phyloP scores from a whole-genome alignment of 2,329 filamentous ascomycete species.

The Tothia fuscella region DNA sequence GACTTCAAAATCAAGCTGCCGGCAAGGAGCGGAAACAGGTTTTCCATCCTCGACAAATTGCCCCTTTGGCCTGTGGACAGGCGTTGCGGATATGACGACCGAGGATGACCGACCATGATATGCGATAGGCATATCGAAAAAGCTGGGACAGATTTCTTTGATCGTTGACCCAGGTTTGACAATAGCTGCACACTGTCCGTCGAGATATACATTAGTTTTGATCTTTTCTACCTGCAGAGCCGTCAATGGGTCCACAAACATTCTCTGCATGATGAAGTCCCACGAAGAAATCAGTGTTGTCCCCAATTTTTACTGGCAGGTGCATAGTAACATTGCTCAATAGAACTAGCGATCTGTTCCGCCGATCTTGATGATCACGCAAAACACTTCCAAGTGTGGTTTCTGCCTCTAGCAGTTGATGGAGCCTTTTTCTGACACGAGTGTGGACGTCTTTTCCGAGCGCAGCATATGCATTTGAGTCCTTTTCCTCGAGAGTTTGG shows the following conservation, averaged over 20 bases:
- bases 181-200: too few relatives aligned
- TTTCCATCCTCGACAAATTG: slow-evolving; percentile 25
- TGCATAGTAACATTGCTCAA: slow-evolving; percentile 26
- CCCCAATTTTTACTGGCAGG: slow-evolving; percentile 42
- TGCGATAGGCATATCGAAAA: slow-evolving; percentile 38
- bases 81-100: slow-evolving; percentile 38
- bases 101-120: slow-evolving; percentile 45
- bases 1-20: slow-evolving; percentile 37
- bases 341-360: slow-evolving; percentile 26
- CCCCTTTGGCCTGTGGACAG: slow-evolving; percentile 36
- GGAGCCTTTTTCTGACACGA: too few relatives aligned
- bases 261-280: slow-evolving; percentile 43
- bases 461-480: too few relatives aligned
- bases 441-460: too few relatives aligned
- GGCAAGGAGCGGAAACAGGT: slow-evolving; percentile 33
- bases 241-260: slow-evolving; percentile 31
- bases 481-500: too few relatives aligned
- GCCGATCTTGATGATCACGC: slow-evolving; percentile 50
- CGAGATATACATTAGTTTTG: too few relatives aligned
- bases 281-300: slow-evolving; percentile 48
- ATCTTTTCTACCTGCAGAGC: too few relatives aligned
- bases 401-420: too few relatives aligned
- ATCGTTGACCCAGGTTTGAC: too few relatives aligned
- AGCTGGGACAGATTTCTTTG: slow-evolving; percentile 31
- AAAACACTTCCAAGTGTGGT: too few relatives aligned